Evolutionary conservation across 495 filamentous ascomycete genomes (phyloP).

Genomic region (Pyronema omphalodes): DNA sequence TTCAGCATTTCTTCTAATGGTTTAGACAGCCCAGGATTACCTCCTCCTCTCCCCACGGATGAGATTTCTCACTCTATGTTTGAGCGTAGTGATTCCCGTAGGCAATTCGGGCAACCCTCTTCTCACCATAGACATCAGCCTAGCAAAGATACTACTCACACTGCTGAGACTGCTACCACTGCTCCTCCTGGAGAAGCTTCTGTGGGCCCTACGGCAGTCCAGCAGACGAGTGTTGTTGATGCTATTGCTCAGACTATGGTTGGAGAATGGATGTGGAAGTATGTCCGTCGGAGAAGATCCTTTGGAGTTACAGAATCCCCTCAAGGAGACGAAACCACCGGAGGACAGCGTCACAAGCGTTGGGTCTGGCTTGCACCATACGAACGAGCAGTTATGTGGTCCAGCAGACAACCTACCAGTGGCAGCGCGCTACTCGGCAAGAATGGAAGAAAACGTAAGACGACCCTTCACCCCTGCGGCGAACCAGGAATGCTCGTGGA

Average conservation of each 20-base stretch:
- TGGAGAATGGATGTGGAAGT: constrained; percentile 99
- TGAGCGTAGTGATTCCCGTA: constrained; percentile 3
- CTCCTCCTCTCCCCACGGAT: constrained; percentile 56
- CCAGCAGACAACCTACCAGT: constrained; percentile 85
- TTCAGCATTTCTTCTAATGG: constrained; percentile 45
- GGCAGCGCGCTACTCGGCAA: constrained; percentile 82
- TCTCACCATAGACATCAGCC: constrained; percentile 16
- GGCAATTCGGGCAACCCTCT: constrained; percentile 25
- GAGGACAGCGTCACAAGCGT: constrained; percentile 62
- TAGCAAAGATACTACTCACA: constrained; percentile 35
- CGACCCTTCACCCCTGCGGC: constrained; percentile 23
- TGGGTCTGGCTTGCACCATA: constrained; percentile 99
- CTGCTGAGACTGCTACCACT: constrained; percentile 29
- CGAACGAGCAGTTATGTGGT: constrained; percentile 92
- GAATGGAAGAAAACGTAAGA: constrained; percentile 83
- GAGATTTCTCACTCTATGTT: constrained; percentile 42
- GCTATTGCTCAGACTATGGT: constrained; percentile 98
- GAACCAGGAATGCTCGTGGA: constrained; percentile 16
- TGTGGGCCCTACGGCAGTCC: constrained; percentile 35
- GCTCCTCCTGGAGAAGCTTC: constrained; percentile 30
- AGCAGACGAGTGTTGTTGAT: constrained; percentile 77
- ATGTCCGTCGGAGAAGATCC: constrained; percentile 77
- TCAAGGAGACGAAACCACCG: constrained; percentile 30
- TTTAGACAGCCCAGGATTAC: constrained; percentile 51
- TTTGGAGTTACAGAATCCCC: constrained; percentile 64